Evolutionary conservation across 2,329 filamentous ascomycete genomes (phyloP).

Genomic region (Triangularia verruculosa): DNA sequence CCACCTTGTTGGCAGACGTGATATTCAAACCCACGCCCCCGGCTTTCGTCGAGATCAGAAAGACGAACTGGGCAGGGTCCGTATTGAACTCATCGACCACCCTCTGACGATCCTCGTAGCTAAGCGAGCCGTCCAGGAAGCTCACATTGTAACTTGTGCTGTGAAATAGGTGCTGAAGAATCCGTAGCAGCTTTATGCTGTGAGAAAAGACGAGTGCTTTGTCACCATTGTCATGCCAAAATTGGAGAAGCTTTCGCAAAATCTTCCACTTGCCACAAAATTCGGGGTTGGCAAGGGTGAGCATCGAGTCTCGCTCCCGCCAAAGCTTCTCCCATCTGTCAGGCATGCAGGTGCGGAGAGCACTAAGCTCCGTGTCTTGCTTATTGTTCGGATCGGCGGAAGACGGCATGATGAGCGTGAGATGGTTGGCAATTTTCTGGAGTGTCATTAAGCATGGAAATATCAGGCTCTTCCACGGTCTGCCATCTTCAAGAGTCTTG

Average conservation of each 20-base stretch:
- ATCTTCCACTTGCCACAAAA: conserved; percentile 98
- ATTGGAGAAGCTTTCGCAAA: conserved; percentile 76
- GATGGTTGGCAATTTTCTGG: conserved; percentile 87
- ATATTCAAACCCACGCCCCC: conserved; percentile 95
- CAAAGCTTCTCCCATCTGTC: conserved; percentile 73
- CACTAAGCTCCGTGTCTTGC: conserved; percentile 72
- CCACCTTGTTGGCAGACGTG: conserved; percentile 95
- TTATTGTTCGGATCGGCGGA: conserved; percentile 64
- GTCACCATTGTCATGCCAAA: conserved; percentile 87
- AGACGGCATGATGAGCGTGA: conserved; percentile 79
- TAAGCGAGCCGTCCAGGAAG: conserved; percentile 83
- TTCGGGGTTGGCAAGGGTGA: conserved; percentile 78
- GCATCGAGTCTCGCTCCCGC: conserved; percentile 70
- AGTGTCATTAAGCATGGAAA: conserved; percentile 82
- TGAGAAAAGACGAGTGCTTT: conserved; percentile 97
- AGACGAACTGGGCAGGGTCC: conserved; percentile 84
- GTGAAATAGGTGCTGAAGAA: conserved; percentile 81
- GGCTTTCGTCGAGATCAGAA: conserved; percentile 90
- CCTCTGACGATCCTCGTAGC: conserved; percentile 76
- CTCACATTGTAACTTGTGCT: conserved; percentile 87
- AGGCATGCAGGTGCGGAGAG: conserved; percentile 72
- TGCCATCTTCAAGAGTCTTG: conserved; percentile 51
- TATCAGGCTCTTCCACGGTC: conserved; percentile 69
- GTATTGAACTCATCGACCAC: conserved; percentile 90
- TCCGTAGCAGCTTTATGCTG: conserved; percentile 78